These are phyloP conservation scores for Mucor velutinosus DNA, from an alignment of 371 early-diverging fungal species.

Conservation along the genomic window DNA sequence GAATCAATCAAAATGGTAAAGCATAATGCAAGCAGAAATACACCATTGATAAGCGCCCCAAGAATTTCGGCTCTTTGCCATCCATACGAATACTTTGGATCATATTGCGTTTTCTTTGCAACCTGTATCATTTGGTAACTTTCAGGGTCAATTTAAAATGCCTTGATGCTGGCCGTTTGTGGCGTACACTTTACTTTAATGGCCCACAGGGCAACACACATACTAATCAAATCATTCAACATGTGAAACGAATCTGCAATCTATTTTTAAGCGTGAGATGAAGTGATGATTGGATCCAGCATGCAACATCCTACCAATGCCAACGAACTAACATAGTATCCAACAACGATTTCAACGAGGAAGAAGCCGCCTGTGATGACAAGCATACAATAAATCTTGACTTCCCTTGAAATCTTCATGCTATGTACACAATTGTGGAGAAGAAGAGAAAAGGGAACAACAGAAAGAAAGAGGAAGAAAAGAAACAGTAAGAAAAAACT, in stretches of 20 bases:
- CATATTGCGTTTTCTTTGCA: conserved; percentile 40
- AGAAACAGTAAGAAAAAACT: too few species aligned
- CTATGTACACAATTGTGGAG: not conserved
- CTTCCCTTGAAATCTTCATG: conserved; percentile 22
- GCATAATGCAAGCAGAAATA: conserved; percentile 86
- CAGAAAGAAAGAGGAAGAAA: not conserved
- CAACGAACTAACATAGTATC: conserved; percentile 77
- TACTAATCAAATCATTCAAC: conserved; percentile 83
- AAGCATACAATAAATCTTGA: conserved; percentile 60
- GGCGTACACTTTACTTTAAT: conserved; percentile 55
- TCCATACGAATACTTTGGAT: conserved; percentile 81
- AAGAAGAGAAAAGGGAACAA: not conserved
- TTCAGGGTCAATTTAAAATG: not conserved
- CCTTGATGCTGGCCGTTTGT: not conserved
- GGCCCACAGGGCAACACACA: conserved; percentile 86
- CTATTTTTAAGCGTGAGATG: conserved; percentile 1
- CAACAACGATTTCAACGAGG: conserved; percentile 77
- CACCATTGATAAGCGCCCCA: conserved; percentile 90
- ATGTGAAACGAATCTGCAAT: conserved; percentile 95
- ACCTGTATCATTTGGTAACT: conserved; percentile 13
- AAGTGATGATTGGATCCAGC: not conserved
- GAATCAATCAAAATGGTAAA: conserved; percentile 88
- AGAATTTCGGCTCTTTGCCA: conserved; percentile 92
- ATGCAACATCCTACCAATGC: conserved; percentile 57
- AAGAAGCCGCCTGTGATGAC: conserved; percentile 70